phyloP scores from a whole-genome alignment of 768 basidiomycete species.

The Paxillus involutus region DNA sequence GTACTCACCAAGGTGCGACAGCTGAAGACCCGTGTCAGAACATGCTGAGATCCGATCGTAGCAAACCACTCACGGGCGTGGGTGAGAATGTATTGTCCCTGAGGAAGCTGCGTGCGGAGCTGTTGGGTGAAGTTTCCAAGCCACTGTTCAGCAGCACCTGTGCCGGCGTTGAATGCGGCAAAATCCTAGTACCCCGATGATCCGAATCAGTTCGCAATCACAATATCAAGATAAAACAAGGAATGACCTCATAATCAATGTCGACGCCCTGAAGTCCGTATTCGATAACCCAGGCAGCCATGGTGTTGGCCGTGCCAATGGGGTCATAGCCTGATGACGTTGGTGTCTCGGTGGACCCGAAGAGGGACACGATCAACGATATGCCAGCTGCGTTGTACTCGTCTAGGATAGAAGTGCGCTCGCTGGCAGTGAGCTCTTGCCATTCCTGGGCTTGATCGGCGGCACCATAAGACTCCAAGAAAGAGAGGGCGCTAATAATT shows the following conservation, averaged over 20 bases:
- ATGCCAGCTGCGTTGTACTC: slow-evolving; percentile 57
- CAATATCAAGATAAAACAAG: neutral
- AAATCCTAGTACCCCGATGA: slow-evolving; percentile 22
- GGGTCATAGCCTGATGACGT: slow-evolving; percentile 42
- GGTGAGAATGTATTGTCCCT: slow-evolving; percentile 32
- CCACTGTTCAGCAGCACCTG: slow-evolving; percentile 40
- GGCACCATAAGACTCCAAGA: slow-evolving; percentile 41
- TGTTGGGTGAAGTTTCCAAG: slow-evolving; percentile 32
- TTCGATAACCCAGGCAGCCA: slow-evolving; percentile 46
- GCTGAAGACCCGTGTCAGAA: slow-evolving; percentile 21
- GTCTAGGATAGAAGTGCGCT: slow-evolving; percentile 42
- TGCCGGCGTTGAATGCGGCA: slow-evolving; percentile 26
- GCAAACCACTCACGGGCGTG: slow-evolving; percentile 34
- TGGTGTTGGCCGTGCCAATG: slow-evolving; percentile 36
- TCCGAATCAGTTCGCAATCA: neutral
- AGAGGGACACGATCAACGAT: slow-evolving; percentile 55
- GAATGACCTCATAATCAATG: slow-evolving; percentile 47
- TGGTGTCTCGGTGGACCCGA: slow-evolving; percentile 45
- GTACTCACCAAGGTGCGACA: slow-evolving; percentile 37
- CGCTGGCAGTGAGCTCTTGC: slow-evolving; percentile 36
- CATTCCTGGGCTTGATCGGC: slow-evolving; percentile 48
- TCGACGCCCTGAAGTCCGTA: slow-evolving; percentile 54
- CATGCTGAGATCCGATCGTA: neutral
- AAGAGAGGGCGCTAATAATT: slow-evolving; percentile 36
- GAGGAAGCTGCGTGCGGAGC: slow-evolving; percentile 33